These are phyloP conservation scores for Talaromyces nanjingensis DNA, from an alignment of 495 filamentous ascomycete species.

Conservation along the genomic window DNA sequence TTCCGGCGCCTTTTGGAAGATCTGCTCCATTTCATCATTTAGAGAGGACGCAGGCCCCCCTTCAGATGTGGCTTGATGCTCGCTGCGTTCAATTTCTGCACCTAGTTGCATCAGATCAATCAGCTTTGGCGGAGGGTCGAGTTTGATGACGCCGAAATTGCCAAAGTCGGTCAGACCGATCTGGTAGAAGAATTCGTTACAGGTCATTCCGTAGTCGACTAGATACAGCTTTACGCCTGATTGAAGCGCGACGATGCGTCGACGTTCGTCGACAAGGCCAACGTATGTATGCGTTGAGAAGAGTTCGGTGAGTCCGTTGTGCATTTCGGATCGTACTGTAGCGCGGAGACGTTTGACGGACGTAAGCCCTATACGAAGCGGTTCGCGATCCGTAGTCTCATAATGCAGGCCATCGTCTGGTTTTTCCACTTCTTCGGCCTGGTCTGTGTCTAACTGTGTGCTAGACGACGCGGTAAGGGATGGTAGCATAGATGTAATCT, in stretches of 20 bases:
- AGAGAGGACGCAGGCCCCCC: slow-evolving; percentile 15
- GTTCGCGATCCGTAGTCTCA: slow-evolving; percentile 60
- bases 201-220: slow-evolving; percentile 86
- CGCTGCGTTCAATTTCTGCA: slow-evolving; percentile 53
- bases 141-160: slow-evolving; percentile 81
- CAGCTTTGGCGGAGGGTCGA: slow-evolving; percentile 69
- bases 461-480: slow-evolving; percentile 5
- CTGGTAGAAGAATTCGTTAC: slow-evolving; percentile 94
- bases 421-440: slow-evolving; percentile 1
- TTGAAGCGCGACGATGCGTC: slow-evolving; percentile 87
- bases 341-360: slow-evolving; percentile 79
- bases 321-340: slow-evolving; percentile 74
- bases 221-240: slow-evolving; percentile 88
- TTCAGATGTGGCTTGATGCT: slow-evolving; percentile 10
- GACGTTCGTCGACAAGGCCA: slow-evolving; percentile 80
- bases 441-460: slow-evolving; percentile 15
- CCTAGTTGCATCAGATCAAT: slow-evolving; percentile 65
- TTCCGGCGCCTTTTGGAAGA: slow-evolving; percentile 59
- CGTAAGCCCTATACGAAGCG: slow-evolving; percentile 60
- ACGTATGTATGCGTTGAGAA: slow-evolving; percentile 91
- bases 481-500: slow-evolving; percentile 89
- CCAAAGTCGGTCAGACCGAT: slow-evolving; percentile 92
- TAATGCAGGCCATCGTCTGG: slow-evolving; percentile 54
- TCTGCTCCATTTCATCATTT: slow-evolving; percentile 46
- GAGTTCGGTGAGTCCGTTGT: slow-evolving; percentile 81